Percentiles rank a stretch among this genome's conserved stretches.
phyloP scores from a whole-genome alignment of 768 basidiomycete species.

The Cyathus striatus region DNA sequence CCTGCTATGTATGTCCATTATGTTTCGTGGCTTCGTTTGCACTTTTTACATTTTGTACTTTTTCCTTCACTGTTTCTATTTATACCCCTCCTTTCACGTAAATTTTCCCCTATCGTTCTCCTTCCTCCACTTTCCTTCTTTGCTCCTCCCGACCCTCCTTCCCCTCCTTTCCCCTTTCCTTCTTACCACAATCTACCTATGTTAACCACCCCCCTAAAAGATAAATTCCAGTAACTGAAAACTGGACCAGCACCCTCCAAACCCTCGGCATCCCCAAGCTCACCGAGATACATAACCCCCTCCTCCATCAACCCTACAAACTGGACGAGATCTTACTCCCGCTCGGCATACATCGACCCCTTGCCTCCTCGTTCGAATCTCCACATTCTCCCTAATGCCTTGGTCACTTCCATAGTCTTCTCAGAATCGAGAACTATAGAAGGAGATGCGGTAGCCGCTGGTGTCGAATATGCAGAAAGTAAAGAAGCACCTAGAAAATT shows the following conservation, averaged over 20 bases:
- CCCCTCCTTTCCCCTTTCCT: neutral
- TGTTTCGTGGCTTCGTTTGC: too few species aligned
- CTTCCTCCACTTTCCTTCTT: slow-evolving; percentile 34
- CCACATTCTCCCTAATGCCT: slow-evolving; percentile 48
- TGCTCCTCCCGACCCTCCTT: slow-evolving; percentile 28
- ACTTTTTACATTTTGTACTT: too few species aligned
- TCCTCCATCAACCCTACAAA: slow-evolving; percentile 51
- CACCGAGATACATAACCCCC: slow-evolving; percentile 41
- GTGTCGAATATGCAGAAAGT: slow-evolving; percentile 38
- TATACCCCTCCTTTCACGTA: too few species aligned
- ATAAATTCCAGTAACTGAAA: slow-evolving; percentile 42
- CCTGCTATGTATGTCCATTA: too few species aligned
- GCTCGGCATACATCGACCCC: slow-evolving; percentile 60
- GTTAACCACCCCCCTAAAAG: too few species aligned
- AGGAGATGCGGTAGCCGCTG: too few species aligned
- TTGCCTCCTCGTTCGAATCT: too few species aligned
- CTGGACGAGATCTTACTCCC: slow-evolving; percentile 61
- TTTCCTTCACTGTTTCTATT: too few species aligned
- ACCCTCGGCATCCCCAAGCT: slow-evolving; percentile 31
- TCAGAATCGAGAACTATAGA: too few species aligned
- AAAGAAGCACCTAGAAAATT: slow-evolving; percentile 46
- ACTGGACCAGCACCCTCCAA: slow-evolving; percentile 56
- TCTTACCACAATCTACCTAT: neutral
- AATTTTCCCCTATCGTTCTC: too few species aligned
- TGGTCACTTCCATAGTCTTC: too few species aligned